Base-by-base conservation (phyloP, 805 yeast species). In the Candida odintsovae region DNA sequence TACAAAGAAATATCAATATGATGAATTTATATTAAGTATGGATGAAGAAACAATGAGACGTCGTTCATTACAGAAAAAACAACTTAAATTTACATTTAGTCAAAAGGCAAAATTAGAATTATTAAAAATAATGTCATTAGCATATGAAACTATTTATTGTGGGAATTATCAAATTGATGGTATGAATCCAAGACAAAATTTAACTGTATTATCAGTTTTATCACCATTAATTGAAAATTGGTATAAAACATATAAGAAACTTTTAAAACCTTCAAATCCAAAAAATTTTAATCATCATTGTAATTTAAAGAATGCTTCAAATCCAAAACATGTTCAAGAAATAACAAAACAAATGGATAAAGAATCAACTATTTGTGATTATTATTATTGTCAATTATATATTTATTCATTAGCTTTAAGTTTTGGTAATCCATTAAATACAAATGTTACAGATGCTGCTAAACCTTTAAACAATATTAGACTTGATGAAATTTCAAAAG, bases 41-140 rank as follows among this genome's bases (percentile, higher is more conserved):
- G 59, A 58, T 36, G 72, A 62, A 21, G 63, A 55, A 42, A 54
- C 57, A 9, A 55, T 54, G 57, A 58, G 62, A 50, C 52, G 51
- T 25, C 48, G 54, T 19, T 57, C 61, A 4, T 41, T 50, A 26
- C 53, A 52, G 41, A 57, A 55, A 48, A 57, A 55, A n/a, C 63
- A 47, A 1, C 22, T 84, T 38, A 72, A 70, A 41, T 86, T 90
- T 54, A 76, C 88, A 0, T 59, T 61, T 11, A 64, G 72, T 22
- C 95, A 89, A 56, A 76, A 76, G 55, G 97, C 96, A 2, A 85
- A 85, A 52, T 70, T 90, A 28, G 96, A 88, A 57, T 65, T 90
- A 35, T 66, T 89, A 29, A 86, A 86, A 58, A 85, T 90, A 52
- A 78, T 85, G 66, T 78, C 90, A 1, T 69, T 90, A 43, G 95